Conservation (phyloP, 129 eudicot genomes). For the Sambucus nigra region DNA sequence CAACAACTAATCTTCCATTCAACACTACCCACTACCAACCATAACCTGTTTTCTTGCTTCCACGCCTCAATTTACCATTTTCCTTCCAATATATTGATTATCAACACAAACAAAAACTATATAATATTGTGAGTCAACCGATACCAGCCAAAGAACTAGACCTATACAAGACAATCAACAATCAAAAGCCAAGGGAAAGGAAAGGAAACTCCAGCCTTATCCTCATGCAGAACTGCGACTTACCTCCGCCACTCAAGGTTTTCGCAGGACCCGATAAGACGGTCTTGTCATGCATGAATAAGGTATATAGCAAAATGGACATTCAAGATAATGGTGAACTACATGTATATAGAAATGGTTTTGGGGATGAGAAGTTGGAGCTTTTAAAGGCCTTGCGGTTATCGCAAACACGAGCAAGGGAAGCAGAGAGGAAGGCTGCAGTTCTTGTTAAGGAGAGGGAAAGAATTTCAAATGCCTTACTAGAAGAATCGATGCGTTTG, state of each 20-base stretch:
- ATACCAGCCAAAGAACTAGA: neutral
- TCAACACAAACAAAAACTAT: neutral
- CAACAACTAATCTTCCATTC: conserved; percentile 1
- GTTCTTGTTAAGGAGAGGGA: conserved; percentile 19
- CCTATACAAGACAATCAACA: neutral
- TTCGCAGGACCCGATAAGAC: conserved; percentile 10
- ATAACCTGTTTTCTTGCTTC: conserved; percentile 6
- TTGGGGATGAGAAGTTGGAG: conserved; percentile 14
- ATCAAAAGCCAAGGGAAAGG: neutral
- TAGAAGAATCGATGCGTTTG: conserved; percentile 18
- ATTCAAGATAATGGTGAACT: neutral
- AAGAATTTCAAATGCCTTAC: conserved; percentile 3
- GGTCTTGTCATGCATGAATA: neutral
- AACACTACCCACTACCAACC: conserved; percentile 1
- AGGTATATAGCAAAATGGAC: neutral
- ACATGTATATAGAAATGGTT: neutral
- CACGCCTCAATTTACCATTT: neutral
- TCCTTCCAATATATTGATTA: neutral
- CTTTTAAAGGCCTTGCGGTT: conserved; percentile 26
- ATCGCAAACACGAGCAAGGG: conserved; percentile 38
- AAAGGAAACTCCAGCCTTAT: conserved; percentile 3
- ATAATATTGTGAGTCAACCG: neutral
- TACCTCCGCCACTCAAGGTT: conserved; percentile 32
- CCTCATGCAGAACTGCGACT: conserved; percentile 33
- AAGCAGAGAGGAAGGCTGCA: conserved; percentile 29